Percentiles rank a stretch among this genome's conserved stretches.
These are phyloP conservation scores for Phanerodontia chrysosporium DNA, from an alignment of 768 basidiomycete genomes.

Conservation along the genomic window DNA sequence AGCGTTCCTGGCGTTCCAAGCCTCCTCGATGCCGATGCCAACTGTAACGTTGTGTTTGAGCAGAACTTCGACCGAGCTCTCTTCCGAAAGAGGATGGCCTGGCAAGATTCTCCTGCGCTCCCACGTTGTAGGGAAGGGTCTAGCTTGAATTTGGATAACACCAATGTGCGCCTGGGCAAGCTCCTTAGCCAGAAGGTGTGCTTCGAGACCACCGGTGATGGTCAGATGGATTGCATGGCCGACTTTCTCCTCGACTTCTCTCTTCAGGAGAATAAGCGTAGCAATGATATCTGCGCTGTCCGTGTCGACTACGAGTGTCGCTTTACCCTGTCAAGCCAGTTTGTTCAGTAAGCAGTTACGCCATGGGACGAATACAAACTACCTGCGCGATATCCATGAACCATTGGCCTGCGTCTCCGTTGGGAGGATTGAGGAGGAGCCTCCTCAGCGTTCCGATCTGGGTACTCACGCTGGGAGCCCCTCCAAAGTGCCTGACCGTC, in stretches of 20 bases:
- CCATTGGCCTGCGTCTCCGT: conserved; percentile 26
- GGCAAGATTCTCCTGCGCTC: conserved; percentile 59
- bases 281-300: conserved; percentile 77
- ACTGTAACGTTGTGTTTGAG: conserved; percentile 60
- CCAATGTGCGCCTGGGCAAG: conserved; percentile 59
- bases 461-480: conserved; percentile 60
- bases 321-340: conserved; percentile 37
- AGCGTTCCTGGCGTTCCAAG: conserved; percentile 26
- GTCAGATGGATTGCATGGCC: conserved; percentile 32
- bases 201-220: conserved; percentile 58
- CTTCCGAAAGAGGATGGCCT: conserved; percentile 61
- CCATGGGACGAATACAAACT: conserved; percentile 4
- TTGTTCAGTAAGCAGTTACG: background rate
- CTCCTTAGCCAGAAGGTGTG: conserved; percentile 58
- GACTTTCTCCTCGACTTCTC: conserved; percentile 40
- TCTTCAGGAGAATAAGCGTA: conserved; percentile 57
- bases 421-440: conserved; percentile 42
- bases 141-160: conserved; percentile 61
- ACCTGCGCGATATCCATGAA: conserved; percentile 32
- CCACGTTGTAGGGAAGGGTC: conserved; percentile 57
- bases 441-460: conserved; percentile 71
- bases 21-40: conserved; percentile 41
- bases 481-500: conserved; percentile 38
- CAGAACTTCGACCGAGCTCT: conserved; percentile 50
- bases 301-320: conserved; percentile 63